Conservation (phyloP, 805 yeast genomes). For the Pichia californica region DNA sequence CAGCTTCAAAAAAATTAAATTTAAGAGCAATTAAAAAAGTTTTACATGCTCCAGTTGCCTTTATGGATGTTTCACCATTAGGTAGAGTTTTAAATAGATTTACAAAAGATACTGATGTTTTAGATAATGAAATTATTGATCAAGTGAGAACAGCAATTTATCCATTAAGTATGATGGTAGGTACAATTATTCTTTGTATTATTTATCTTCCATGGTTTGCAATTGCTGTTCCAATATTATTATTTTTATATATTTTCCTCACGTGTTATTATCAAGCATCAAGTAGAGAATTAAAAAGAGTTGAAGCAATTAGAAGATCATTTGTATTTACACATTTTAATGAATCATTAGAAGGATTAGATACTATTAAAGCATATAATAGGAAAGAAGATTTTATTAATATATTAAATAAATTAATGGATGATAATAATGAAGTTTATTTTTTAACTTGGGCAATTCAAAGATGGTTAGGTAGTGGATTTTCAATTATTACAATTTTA, state of each 20-base stretch:
- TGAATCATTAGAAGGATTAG: constrained; percentile 61
- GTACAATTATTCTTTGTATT: constrained; percentile 59
- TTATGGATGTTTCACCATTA: constrained; percentile 79
- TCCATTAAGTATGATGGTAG: constrained; percentile 48
- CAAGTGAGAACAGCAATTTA: constrained; percentile 56
- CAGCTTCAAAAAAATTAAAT: constrained; percentile 53
- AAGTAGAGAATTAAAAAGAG: constrained; percentile 66
- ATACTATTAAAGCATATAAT: constrained; percentile 56
- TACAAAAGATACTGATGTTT: constrained; percentile 79
- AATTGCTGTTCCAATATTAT: constrained; percentile 53
- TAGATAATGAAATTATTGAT: constrained; percentile 74
- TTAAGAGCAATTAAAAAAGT: constrained; percentile 41
- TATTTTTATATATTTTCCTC: constrained; percentile 37
- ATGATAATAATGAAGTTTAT: constrained; percentile 62
- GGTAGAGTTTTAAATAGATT: constrained; percentile 82
- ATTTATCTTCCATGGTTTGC: constrained; percentile 74
- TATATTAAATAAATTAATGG: constrained; percentile 41
- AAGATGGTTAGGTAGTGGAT: constrained; percentile 55
- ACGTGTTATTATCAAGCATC: constrained; percentile 61
- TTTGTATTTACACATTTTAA: constrained; percentile 63
- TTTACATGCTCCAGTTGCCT: constrained; percentile 74
- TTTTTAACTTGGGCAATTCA: constrained; percentile 50
- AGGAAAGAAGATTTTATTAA: constrained; percentile 35
- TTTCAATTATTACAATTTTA: constrained; percentile 40
- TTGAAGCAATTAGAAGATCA: constrained; percentile 69